These are phyloP conservation scores for Bertia moriformis DNA, from an alignment of 2,329 filamentous ascomycete species.

Conservation along the genomic window DNA sequence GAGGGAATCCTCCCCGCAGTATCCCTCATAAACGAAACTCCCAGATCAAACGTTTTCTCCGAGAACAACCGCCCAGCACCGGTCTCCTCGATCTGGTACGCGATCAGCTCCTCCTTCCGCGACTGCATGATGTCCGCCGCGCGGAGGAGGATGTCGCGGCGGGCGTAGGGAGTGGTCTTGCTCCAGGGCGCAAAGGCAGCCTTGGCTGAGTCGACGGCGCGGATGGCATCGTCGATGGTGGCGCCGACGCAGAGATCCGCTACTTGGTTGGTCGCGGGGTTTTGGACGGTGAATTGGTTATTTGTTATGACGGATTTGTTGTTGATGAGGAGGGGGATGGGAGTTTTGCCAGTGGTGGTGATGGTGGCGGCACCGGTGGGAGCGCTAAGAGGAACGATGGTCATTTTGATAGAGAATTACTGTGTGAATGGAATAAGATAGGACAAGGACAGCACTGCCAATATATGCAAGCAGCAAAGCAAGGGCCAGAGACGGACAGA, in stretches of 20 bases:
- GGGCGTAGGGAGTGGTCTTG: slow-evolving; percentile 39
- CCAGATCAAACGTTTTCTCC: slow-evolving; percentile 21
- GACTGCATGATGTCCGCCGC: slow-evolving; percentile 49
- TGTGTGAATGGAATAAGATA: no score
- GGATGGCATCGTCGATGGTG: slow-evolving; percentile 35
- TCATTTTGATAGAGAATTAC: no score
- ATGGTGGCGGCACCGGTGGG: background rate
- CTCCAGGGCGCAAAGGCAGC: slow-evolving; percentile 58
- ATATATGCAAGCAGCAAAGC: no score
- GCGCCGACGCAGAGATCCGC: slow-evolving; percentile 42
- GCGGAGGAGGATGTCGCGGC: slow-evolving; percentile 57
- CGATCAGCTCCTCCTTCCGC: slow-evolving; percentile 42
- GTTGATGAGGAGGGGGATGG: slow-evolving; percentile 25
- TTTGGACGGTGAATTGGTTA: slow-evolving; percentile 38
- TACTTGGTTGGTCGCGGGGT: slow-evolving; percentile 34
- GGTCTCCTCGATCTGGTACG: slow-evolving; percentile 40
- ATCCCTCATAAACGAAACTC: slow-evolving; percentile 23
- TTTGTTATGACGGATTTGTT: slow-evolving; percentile 26
- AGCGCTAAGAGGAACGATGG: no score
- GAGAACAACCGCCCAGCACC: slow-evolving; percentile 22
- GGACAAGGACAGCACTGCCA: no score
- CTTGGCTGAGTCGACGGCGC: slow-evolving; percentile 38
- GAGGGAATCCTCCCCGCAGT: slow-evolving; percentile 22
- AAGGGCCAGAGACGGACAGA: no score
- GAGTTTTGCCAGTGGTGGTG: background rate